Evolutionary conservation across 495 filamentous ascomycete species (phyloP).

Genomic region (Neurospora cerealis): DNA sequence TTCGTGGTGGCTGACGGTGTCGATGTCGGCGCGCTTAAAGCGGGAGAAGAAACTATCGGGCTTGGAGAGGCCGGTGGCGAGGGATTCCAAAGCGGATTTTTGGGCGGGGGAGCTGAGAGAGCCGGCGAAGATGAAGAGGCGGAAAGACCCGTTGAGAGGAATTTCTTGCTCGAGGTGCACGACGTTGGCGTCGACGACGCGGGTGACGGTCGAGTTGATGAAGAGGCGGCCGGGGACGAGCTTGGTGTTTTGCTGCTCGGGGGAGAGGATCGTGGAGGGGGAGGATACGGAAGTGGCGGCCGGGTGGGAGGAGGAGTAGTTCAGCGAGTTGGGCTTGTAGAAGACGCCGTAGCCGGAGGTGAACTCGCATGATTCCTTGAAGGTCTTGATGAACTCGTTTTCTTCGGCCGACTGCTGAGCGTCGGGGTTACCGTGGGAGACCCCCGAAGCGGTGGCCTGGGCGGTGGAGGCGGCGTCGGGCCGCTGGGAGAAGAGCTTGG

Average conservation of each 20-base stretch:
- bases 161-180: slow-evolving; percentile 84
- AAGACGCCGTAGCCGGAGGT: slow-evolving; percentile 62
- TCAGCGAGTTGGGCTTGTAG: slow-evolving; percentile 53
- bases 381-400: slow-evolving; percentile 64
- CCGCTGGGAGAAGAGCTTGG: slow-evolving; percentile 54
- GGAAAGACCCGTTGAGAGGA: slow-evolving; percentile 77
- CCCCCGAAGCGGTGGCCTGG: slow-evolving; percentile 26
- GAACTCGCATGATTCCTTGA: slow-evolving; percentile 62
- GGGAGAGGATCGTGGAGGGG: neutral
- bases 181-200: slow-evolving; percentile 75
- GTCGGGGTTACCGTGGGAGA: slow-evolving; percentile 4
- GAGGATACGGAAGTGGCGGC: slow-evolving; percentile 45
- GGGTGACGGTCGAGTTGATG: slow-evolving; percentile 65
- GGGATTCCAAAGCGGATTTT: slow-evolving; percentile 49
- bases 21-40: slow-evolving; percentile 52
- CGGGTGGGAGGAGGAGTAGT: slow-evolving; percentile 56
- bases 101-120: slow-evolving; percentile 44
- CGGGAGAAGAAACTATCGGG: slow-evolving; percentile 58
- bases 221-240: slow-evolving; percentile 62
- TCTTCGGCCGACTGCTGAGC: slow-evolving; percentile 27
- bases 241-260: slow-evolving; percentile 51
- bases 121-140: slow-evolving; percentile 76
- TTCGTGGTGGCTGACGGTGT: slow-evolving; percentile 65
- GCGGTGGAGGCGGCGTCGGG: slow-evolving; percentile 44
- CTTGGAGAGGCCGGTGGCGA: slow-evolving; percentile 53